phyloP scores from a whole-genome alignment of 2,329 filamentous ascomycete species.

The Epichloe elymi region DNA sequence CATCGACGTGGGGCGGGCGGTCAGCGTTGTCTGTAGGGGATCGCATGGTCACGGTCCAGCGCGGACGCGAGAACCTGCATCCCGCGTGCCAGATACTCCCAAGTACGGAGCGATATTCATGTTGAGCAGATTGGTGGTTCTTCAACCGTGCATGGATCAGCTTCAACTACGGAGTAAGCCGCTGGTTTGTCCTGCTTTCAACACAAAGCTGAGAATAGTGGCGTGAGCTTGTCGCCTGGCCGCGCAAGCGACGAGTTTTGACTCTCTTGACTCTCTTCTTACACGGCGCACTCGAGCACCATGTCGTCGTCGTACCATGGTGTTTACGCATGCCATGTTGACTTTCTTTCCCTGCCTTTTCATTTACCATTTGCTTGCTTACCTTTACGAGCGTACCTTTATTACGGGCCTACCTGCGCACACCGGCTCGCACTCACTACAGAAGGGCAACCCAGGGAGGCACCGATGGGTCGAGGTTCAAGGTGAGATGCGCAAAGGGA shows the following conservation, averaged over 20 bases:
- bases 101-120: not conserved
- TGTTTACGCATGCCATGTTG: not conserved
- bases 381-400: too few relatives aligned
- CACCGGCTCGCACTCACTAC: too few relatives aligned
- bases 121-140: too few relatives aligned
- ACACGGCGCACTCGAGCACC: not conserved
- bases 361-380: not conserved
- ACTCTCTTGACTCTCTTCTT: not conserved
- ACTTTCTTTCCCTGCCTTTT: not conserved
- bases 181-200: not conserved
- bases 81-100: not conserved
- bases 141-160: not conserved
- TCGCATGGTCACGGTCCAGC: constrained; percentile 7
- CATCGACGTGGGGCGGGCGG: constrained; percentile 2
- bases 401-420: too few relatives aligned
- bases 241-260: not conserved
- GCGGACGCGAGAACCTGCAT: constrained; percentile 7
- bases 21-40: constrained; percentile 10
- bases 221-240: not conserved
- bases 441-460: too few relatives aligned
- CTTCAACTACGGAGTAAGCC: not conserved
- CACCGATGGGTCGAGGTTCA: too few relatives aligned
- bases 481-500: too few relatives aligned
- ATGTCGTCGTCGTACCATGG: not conserved
- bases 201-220: not conserved